Base-by-base conservation (phyloP, 2,329 filamentous ascomycete genomes). In the Fusarium chuoi region DNA sequence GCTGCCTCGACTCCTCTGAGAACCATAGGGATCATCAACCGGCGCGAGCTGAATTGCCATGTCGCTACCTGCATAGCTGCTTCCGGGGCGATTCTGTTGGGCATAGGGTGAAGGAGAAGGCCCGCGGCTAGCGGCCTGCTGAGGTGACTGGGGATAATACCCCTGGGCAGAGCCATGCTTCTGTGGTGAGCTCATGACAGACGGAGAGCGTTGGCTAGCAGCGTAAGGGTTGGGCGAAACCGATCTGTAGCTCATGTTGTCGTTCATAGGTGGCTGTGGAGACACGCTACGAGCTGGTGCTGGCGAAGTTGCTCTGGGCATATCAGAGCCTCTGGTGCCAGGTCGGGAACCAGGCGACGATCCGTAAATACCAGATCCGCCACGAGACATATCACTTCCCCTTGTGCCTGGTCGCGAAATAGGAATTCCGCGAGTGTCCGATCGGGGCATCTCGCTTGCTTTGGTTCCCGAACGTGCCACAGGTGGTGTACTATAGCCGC, bases 11-110 rank as follows among this genome's bases (percentile, higher is more conserved):
- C 88, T 85, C 65, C 88, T 84, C 75, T 86, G 83, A 49, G 89
- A 91, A 30, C 89, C 89, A 75, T 92, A 92, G 33, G 84, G 83
- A 62, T 91, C 89, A 65, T 89, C 86, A 13, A 84, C 85, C 39
- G 87, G 86, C 5, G 89, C 90, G 38, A 94, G 85, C 81, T 94
- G 92, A 65, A 94, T 85, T 42, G 92, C 89, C 90, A 93, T 93
- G 24, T 87, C 89, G 62, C 85, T 82, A 70, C 81, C 81, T 62
- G 83, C 81, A 79, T 87, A 86, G 70, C 85, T 88, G 78, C 88
- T 89, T 63, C 83, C 82, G 8, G 89, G 88, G 13, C 88, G 83
- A 62, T 82, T 82, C 65, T 86, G 83, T 76, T 89, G 82, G 38
- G 83, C 78, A 75, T 85, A 86, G 22, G 87, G 81, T 8, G 85